Conservation (phyloP, 768 basidiomycete genomes). For the Amylocystis lapponica region DNA sequence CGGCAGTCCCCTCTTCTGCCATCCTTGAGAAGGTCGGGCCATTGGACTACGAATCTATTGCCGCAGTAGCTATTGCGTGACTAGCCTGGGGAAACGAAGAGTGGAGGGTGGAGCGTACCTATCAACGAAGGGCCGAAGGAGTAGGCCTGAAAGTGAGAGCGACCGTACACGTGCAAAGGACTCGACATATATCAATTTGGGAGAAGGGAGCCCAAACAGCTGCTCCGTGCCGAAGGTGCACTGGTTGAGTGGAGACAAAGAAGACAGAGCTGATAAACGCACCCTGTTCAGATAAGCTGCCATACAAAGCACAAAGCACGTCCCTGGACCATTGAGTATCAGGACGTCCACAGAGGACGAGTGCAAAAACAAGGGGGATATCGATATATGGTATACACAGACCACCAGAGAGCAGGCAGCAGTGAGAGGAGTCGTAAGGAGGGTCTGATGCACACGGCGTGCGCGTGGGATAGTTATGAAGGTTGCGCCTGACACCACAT, state of each 20-base stretch:
- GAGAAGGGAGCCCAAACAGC: conserved; percentile 70
- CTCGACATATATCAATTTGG: conserved; percentile 82
- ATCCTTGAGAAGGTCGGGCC: conserved; percentile 55
- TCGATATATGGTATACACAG: conserved; percentile 56
- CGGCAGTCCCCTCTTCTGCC: conserved; percentile 42
- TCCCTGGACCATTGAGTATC: conserved; percentile 92
- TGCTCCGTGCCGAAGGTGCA: conserved; percentile 25
- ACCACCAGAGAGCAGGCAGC: conserved; percentile 53
- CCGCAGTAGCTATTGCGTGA: not conserved
- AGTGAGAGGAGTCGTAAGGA: conserved; percentile 64
- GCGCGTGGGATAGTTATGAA: conserved; percentile 83
- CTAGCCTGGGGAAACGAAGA: conserved; percentile 1
- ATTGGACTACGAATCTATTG: conserved; percentile 82
- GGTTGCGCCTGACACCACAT: conserved; percentile 7
- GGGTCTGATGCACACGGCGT: conserved; percentile 76
- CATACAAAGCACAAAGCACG: conserved; percentile 74
- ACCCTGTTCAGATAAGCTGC: conserved; percentile 72
- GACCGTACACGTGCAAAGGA: conserved; percentile 84
- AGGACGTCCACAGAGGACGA: conserved; percentile 62
- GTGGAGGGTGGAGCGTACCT: conserved; percentile 37
- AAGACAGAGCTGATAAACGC: conserved; percentile 22
- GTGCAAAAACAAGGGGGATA: conserved; percentile 38
- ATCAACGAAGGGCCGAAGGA: conserved; percentile 80
- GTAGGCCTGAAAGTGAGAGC: conserved; percentile 79
- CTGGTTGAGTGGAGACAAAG: too few species aligned